Base-by-base conservation (phyloP, 306 rosid species). In the Cicer cuneatum region DNA sequence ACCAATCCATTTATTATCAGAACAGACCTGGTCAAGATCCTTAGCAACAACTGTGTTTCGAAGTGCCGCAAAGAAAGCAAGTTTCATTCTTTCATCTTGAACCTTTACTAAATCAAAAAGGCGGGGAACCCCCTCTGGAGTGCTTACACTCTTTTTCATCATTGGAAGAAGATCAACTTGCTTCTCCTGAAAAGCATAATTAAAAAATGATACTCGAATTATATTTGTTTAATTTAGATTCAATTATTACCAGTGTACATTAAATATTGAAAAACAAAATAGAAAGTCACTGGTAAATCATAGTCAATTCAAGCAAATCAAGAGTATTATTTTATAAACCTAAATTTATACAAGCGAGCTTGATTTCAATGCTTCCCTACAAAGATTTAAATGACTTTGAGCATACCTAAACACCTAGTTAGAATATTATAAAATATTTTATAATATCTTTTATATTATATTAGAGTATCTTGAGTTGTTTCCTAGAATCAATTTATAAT, bases 121-220 rank as follows among this genome's bases (percentile, higher is more conserved):
- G 53, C 96, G 97, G 7, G 88, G 95, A 87, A 94, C 97, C 35
- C 93, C 95, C 83, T 90, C 97, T 1, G 98, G 97, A 79, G 92
- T 85, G 75, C 66, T 84, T 35, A 87, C 85, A 6, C 79, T 88
- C 82, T 75, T 83, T 86, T 85, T 90, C 84, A 87, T 5, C 80
- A 68, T 87, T 70, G 92, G 84, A 66, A 90, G 86, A 64, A 83
- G 83, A 81, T 86, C 81, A 78, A 68, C 86, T 82, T 94, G 98
- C 85, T 94, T 91, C 79, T 91, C 97, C 98, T 92, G 88, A 59
- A 59, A 59, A 62, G 77, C n/a, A 16, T 59, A 67, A 71, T 73
- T 11, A 72, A 49, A 62, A 71, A 74, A 78, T n/a, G 9, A 10
- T 49, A 13, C 16, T 19, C 8, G 15, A 6, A 21, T 21, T 42